These are phyloP conservation scores for Tillandsia leiboldiana DNA, from an alignment of 176 grass and related monocot species.

Conservation along the genomic window DNA sequence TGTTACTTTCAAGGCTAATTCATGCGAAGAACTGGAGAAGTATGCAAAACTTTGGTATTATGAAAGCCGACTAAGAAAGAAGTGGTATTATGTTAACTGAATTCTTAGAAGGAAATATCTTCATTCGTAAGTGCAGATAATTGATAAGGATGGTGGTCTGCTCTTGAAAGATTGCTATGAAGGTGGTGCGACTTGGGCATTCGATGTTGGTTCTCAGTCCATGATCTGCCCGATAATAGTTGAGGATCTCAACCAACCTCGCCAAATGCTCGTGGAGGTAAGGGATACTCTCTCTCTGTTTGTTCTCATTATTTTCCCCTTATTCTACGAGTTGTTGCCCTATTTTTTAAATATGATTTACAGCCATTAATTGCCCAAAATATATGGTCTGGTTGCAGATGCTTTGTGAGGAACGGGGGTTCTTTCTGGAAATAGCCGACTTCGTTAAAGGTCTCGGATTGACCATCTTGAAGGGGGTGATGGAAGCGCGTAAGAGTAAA, in stretches of 20 bases:
- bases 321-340: neutral
- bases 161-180: conserved; percentile 78
- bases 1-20: neutral
- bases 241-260: conserved; percentile 71
- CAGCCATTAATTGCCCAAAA: conserved; percentile 6
- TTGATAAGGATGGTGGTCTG: conserved; percentile 39
- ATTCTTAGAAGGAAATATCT: neutral
- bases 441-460: conserved; percentile 68
- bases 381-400: conserved; percentile 36
- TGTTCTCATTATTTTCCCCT: conserved; percentile 11
- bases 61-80: neutral
- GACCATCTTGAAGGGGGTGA: conserved; percentile 77
- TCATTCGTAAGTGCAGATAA: conserved; percentile 31
- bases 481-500: conserved; percentile 71
- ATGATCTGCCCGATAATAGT: conserved; percentile 75
- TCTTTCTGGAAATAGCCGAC: conserved; percentile 83
- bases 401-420: conserved; percentile 70
- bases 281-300: neutral
- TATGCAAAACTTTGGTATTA: neutral
- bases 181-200: conserved; percentile 78
- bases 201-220: conserved; percentile 71
- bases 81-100: neutral
- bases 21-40: neutral
- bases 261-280: conserved; percentile 78
- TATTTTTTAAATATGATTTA: conserved; percentile 1